Base-by-base conservation (phyloP, 1,284 basidiomycete species). In the Gomphus bonarii region DNA sequence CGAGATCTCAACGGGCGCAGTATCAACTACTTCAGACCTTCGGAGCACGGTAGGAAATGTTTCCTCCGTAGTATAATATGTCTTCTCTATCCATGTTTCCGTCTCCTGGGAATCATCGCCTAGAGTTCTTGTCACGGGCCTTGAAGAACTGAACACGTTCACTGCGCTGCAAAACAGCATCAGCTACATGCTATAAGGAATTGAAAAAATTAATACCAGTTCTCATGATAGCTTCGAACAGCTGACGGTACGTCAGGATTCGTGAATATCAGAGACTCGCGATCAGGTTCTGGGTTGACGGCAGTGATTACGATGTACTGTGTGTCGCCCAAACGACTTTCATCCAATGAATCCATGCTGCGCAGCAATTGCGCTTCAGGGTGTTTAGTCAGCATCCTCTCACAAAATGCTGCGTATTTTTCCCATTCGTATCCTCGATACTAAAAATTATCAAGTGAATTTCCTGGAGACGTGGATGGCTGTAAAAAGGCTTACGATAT, bases 401-500 rank as follows among this genome's bases (percentile, higher is more conserved):
- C 95, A 71, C 92, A 95, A 73, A 97, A 90, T 22, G 85, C 82
- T 4, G 82, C 84, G 61, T 86, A 88, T 65, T 90, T 93, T 71
- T 95, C 92, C 88, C 87, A 90, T 65, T 92, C 90, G 65, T 84
- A 88, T 1, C 91, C 93, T 51, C 95, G 92, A 70, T 92, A 94
- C 86, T 89, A 58, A 4, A 61, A 62, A 38, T 54, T 25, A 25
- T 25, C 25, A 25, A 20, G 52, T 49, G 31, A 59, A 52, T 55
- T 49, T 52, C 30, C 18, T 46, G 53, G 52, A 54, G 51, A 47
- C 42, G 25, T 53, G 22, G 43, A 28, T 44, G 20, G 42, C 22
- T 22, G 18, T 40, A 16, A 11, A 12, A 33, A 14, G 14, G 72
- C 84, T 61, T 70, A 90, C 89, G 61, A 92, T 84, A 70, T 93